Conservation (phyloP, 768 basidiomycete species). For the Podaxis sp. region DNA sequence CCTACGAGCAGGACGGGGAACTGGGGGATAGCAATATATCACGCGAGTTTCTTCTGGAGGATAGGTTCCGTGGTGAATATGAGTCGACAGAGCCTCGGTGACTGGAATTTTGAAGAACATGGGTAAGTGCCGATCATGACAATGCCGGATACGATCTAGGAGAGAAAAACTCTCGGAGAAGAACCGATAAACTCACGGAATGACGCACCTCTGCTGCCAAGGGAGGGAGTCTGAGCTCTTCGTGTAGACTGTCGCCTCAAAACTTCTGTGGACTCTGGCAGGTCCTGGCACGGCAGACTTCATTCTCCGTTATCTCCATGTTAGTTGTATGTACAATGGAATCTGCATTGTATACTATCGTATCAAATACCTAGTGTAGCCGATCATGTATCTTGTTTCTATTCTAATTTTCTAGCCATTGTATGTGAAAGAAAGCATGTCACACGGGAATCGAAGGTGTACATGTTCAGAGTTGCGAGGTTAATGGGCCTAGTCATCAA, state of each 20-base stretch:
- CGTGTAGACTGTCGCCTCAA: no score
- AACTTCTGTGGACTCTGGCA: no score
- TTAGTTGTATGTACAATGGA: no score
- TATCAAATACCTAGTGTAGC: background rate
- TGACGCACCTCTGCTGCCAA: slow-evolving; percentile 12
- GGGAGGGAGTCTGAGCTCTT: slow-evolving; percentile 7
- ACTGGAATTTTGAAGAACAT: slow-evolving; percentile 26
- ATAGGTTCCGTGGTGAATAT: slow-evolving; percentile 18
- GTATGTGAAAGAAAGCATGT: slow-evolving; percentile 61
- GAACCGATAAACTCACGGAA: background rate
- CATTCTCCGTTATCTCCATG: no score
- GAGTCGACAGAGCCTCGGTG: slow-evolving; percentile 13
- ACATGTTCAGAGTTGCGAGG: slow-evolving; percentile 78
- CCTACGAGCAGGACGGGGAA: slow-evolving; percentile 6
- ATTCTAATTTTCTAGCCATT: slow-evolving; percentile 52
- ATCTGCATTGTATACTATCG: no score
- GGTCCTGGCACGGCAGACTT: no score
- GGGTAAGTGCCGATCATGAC: slow-evolving; percentile 28
- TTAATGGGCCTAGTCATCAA: slow-evolving; percentile 78
- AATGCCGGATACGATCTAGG: slow-evolving; percentile 7
- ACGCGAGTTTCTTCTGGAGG: slow-evolving; percentile 19
- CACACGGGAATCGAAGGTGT: slow-evolving; percentile 52
- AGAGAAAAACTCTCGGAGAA: background rate
- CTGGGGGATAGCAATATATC: slow-evolving; percentile 11
- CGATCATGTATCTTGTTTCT: background rate